A percentile compares a stretch with the other conserved stretches of the same genome.
Conservation (phyloP, 768 basidiomycete species). For the Clitopilus hobsonii region DNA sequence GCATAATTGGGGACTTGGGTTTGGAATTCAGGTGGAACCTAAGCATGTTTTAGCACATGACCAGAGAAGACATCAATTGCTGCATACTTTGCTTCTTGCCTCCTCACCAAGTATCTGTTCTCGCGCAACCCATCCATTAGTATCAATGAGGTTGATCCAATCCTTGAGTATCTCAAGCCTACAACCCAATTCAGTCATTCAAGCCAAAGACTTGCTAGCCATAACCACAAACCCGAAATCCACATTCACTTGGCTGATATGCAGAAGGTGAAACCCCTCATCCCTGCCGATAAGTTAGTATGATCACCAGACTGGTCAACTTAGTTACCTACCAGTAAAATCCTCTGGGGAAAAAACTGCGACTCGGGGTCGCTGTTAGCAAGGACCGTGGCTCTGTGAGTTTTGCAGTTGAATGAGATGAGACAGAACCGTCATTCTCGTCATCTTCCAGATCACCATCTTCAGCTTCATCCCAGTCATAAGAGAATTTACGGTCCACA, state of each 20-base stretch:
- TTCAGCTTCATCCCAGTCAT: conserved; percentile 85
- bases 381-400: conserved; percentile 73
- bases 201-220: not conserved
- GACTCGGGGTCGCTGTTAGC: conserved; percentile 89
- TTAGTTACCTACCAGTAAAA: conserved; percentile 81
- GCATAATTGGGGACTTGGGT: conserved; percentile 92
- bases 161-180: conserved; percentile 86
- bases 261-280: conserved; percentile 92
- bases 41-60: conserved; percentile 1
- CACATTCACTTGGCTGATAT: conserved; percentile 92
- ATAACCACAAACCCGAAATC: conserved; percentile 57
- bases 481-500: conserved; percentile 78
- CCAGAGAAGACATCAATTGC: not conserved
- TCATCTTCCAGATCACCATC: conserved; percentile 32
- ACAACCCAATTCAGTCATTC: not conserved
- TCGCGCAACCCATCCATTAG: conserved; percentile 92
- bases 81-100: conserved; percentile 80
- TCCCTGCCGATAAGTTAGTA: conserved; percentile 54
- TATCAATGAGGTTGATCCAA: conserved; percentile 90
- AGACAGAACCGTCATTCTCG: conserved; percentile 27
- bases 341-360: conserved; percentile 95
- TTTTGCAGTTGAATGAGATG: conserved; percentile 43
- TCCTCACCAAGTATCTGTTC: conserved; percentile 98
- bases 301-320: not conserved
- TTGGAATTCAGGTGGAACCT: conserved; percentile 89